Conservation (phyloP, 352 stramenopile species). For the Globisporangium sylvaticum region DNA sequence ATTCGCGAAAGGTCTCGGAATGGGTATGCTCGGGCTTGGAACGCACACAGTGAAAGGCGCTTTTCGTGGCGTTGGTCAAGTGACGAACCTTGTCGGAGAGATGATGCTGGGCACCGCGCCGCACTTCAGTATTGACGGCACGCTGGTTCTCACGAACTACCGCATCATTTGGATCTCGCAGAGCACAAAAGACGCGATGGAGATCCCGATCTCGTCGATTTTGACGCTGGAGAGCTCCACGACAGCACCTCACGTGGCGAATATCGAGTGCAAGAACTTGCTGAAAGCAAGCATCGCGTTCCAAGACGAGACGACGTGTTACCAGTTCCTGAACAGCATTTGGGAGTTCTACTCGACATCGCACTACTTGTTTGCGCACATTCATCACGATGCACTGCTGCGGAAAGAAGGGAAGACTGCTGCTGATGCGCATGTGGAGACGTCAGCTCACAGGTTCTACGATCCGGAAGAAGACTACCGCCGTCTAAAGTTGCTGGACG, state of each 20-base stretch:
- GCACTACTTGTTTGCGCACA: conserved; percentile 74
- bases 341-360: conserved; percentile 64
- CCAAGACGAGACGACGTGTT: conserved; percentile 70
- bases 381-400: conserved; percentile 66
- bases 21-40: conserved; percentile 81
- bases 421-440: conserved; percentile 28
- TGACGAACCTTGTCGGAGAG: conserved; percentile 84
- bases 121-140: conserved; percentile 86
- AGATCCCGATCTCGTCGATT: conserved; percentile 80
- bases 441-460: conserved; percentile 55
- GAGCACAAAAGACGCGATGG: conserved; percentile 73
- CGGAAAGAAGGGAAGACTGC: conserved; percentile 32
- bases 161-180: conserved; percentile 83
- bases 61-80: conserved; percentile 79
- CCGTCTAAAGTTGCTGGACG: conserved; percentile 69
- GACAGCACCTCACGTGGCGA: conserved; percentile 77
- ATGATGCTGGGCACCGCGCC: conserved; percentile 81
- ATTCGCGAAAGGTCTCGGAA: conserved; percentile 83
- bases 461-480: conserved; percentile 78
- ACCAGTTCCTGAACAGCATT: conserved; percentile 68
- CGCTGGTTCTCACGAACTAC: conserved; percentile 80
- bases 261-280: conserved; percentile 82
- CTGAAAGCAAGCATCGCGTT: conserved; percentile 83
- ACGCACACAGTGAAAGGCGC: conserved; percentile 86
- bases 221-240: conserved; percentile 74